Evolutionary conservation across 1,284 basidiomycete species (phyloP), one percentile per base, ranked within the genome.

Genomic region (Melampsora larici-populina): DNA sequence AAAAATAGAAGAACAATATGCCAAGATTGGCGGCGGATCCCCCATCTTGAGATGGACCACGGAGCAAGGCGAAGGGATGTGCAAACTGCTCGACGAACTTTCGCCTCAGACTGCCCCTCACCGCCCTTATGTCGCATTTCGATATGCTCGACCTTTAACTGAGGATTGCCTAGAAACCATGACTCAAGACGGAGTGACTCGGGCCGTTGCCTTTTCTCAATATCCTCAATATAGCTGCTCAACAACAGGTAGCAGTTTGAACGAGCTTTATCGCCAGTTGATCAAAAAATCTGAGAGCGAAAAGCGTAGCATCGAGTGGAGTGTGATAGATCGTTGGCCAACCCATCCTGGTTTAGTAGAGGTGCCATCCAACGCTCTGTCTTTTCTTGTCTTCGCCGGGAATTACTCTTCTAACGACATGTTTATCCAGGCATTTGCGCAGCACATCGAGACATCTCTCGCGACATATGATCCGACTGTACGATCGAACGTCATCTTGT

Each of bases 141-240:
- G 94, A 79, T 95, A 99, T 84, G 94, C 93, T 26, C 87, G 89
- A 62, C 97, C 96, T 0, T 86, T 98, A 78, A 97, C 95, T 46
- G 90, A 92, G 81, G 90, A 90, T 81, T 90, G 92, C 31, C 87
- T 93, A 26, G 88, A 87, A 76, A 89, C 93, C 84, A 92, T 99
- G 91, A 90, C 89, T 84, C 88, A 86, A 70, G 97, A 99, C 83
- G 94, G 95, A 26, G 94, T 99, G 48, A 91, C 88, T 83, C 88
- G 95, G 76, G 97, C 96, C 0, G 87, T 99, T 31, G 97, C 95
- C 26, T 99, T 99, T 86, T 94, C 93, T 1, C 97, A 99, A 85
- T 99, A 99, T 84, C 97, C 97, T 0, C 97, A 99, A 85, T 99
- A 99, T 86, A 94, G 92, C 82, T 99, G 97, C 85, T 94, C 92